phyloP scores from a whole-genome alignment of 2,329 filamentous ascomycete species.

The Trichoderma asperellum region DNA sequence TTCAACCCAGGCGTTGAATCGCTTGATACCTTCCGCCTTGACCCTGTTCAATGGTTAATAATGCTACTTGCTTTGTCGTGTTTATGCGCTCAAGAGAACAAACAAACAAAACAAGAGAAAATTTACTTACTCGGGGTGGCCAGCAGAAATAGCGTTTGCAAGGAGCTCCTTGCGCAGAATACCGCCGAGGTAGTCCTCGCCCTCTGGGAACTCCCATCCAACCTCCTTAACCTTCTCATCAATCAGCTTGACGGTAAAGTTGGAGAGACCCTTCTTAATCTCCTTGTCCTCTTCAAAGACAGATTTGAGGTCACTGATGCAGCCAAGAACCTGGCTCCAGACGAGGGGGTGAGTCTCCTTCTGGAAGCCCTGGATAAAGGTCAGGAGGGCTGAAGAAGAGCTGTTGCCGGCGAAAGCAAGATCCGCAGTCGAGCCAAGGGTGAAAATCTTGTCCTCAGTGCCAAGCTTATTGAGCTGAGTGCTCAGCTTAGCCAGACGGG shows the following conservation, averaged over 20 bases:
- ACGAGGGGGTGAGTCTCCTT: constrained; percentile 84
- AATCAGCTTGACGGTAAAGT: constrained; percentile 78
- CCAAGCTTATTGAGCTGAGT: constrained; percentile 75
- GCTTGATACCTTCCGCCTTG: constrained; percentile 72
- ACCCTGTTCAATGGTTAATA: constrained; percentile 50
- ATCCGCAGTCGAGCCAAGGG: constrained; percentile 87
- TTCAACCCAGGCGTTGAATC: constrained; percentile 78
- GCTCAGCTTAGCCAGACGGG: constrained; percentile 78
- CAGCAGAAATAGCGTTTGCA: constrained; percentile 71
- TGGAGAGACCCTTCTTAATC: constrained; percentile 73
- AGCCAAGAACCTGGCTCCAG: constrained; percentile 82
- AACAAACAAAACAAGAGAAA: neutral
- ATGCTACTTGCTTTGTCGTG: neutral
- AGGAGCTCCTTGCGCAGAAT: constrained; percentile 85
- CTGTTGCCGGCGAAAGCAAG: constrained; percentile 86
- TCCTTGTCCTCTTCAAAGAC: constrained; percentile 78
- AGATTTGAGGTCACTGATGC: constrained; percentile 76
- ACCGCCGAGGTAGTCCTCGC: constrained; percentile 79
- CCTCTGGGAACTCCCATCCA: constrained; percentile 80
- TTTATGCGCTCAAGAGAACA: too few species aligned
- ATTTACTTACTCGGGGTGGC: constrained; percentile 69
- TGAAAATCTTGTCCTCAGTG: constrained; percentile 88
- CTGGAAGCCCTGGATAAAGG: constrained; percentile 82
- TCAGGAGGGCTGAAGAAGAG: constrained; percentile 78
- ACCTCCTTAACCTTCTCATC: constrained; percentile 74